phyloP scores from a whole-genome alignment of 129 eudicot species.

The Ambrosia trifida region DNA sequence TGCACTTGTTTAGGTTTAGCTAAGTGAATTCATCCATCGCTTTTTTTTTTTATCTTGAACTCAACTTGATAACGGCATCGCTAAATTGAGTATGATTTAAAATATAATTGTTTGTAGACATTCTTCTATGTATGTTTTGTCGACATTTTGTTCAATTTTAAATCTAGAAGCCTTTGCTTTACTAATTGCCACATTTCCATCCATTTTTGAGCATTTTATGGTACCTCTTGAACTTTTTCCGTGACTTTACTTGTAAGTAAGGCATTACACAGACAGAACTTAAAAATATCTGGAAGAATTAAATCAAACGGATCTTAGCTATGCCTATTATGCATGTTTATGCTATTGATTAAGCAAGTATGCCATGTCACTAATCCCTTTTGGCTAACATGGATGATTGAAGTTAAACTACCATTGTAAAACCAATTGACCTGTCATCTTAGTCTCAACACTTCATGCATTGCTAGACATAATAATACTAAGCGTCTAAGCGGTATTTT shows the following conservation, averaged over 20 bases:
- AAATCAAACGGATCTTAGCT: neutral
- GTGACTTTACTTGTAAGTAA: neutral
- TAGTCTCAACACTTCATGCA: neutral
- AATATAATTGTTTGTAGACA: neutral
- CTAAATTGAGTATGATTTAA: slow-evolving; percentile 5
- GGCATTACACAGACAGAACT: slow-evolving; percentile 15
- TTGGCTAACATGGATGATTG: slow-evolving; percentile 3
- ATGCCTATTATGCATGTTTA: slow-evolving; percentile 6
- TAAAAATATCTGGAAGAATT: neutral
- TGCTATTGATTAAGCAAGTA: slow-evolving; percentile 1
- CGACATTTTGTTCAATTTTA: neutral
- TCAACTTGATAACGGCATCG: neutral
- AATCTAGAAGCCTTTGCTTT: neutral
- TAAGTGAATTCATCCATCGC: neutral
- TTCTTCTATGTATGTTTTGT: slow-evolving; percentile 7
- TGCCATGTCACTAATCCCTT: neutral
- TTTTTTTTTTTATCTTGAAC: slow-evolving; percentile 13
- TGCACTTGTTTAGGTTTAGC: slow-evolving; percentile 14
- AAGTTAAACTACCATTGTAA: neutral
- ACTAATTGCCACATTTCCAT: neutral
- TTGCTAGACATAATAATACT: neutral
- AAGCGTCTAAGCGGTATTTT: neutral
- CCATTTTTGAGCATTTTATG: slow-evolving; percentile 3
- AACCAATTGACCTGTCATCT: slow-evolving; percentile 9
- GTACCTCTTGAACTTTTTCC: neutral